Conservation (phyloP, 2,329 filamentous ascomycete species). For the Ascocoryne sarcoides region DNA sequence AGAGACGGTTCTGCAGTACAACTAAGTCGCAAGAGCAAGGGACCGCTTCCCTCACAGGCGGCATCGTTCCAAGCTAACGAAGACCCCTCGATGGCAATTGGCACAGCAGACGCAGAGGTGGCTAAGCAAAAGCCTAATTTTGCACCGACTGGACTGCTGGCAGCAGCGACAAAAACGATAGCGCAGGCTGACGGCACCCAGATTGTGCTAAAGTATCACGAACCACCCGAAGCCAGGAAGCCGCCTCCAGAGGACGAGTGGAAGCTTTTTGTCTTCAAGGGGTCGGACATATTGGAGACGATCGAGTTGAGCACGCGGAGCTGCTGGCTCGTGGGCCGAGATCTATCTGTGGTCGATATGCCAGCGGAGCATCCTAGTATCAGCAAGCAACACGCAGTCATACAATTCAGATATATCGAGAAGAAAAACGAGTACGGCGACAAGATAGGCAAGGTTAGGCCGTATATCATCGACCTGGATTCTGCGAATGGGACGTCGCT, state of each 20-base stretch:
- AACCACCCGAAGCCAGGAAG: conserved; percentile 86
- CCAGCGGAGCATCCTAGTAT: conserved; percentile 82
- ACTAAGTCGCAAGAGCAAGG: conserved; percentile 26
- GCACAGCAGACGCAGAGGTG: conserved; percentile 33
- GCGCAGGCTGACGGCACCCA: conserved; percentile 64
- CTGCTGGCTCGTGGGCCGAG: conserved; percentile 86
- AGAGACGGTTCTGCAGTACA: conserved; percentile 19
- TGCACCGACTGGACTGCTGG: conserved; percentile 68
- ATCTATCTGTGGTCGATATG: conserved; percentile 72
- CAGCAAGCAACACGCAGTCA: conserved; percentile 90
- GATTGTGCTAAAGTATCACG: conserved; percentile 89
- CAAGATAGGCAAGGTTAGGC: conserved; percentile 67
- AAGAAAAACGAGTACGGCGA: conserved; percentile 84
- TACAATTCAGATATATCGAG: conserved; percentile 83
- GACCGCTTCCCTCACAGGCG: conserved; percentile 51
- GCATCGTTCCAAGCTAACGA: conserved; percentile 49
- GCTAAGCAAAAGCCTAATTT: conserved; percentile 85
- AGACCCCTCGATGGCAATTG: conserved; percentile 27
- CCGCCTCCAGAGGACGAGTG: conserved; percentile 70
- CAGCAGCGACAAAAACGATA: conserved; percentile 74
- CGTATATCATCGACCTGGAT: conserved; percentile 89
- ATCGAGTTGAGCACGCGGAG: conserved; percentile 67
- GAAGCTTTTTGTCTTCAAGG: conserved; percentile 92
- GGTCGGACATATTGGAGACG: conserved; percentile 68
- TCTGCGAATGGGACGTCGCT: conserved; percentile 84